Evolutionary conservation across 495 filamentous ascomycete species (phyloP), one percentile per base, ranked within the genome.

Genomic region (Podospora comata): DNA sequence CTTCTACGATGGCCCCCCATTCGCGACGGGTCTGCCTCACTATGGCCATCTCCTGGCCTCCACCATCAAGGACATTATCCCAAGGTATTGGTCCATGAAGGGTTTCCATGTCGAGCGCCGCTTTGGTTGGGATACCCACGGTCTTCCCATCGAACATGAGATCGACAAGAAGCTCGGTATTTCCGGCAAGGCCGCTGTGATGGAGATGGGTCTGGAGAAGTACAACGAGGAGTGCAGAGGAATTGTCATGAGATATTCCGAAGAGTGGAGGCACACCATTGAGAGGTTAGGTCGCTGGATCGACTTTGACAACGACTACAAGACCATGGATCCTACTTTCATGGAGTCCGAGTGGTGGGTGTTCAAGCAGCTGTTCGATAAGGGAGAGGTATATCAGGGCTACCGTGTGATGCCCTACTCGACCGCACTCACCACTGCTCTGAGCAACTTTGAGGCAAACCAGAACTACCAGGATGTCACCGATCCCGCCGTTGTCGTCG

Each of bases 261-360:
- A 84, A 9, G 95, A 98, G 79, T 99, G 95, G 96, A 86, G 92
- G 66, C 80, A 90, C 68, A 97, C 92, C 19, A 92, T 99, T 67
- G 92, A 97, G 66, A 80, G 95, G 58, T 80, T 99, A 30, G 95
- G 96, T 59, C 91, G 96, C 65, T 99, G 96, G 95, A 93, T 98
- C 72, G 96, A 99, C 80, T 97, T 98, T 68, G 96, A 98, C 79
- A 95, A 96, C 74, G 93, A 97, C 74, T 97, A 97, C 84, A 97
- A 97, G 90, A 96, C 92, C 16, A 96, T 97, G 93, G 90, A 98
- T 78, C 82, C 89, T 2, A 86, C 80, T n/a, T 98, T 94, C 81
- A 98, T 98, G 94, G 94, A 97, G 80, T 92, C 91, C 0, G 88
- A 92, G 56, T 98, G 94, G 94, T 97, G 94, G 94, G 90, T 96